A percentile compares a stretch with the other conserved stretches of the same genome.
These are phyloP conservation scores for Lachancea meyersii DNA, from an alignment of 805 yeast genomes.

Conservation along the genomic window DNA sequence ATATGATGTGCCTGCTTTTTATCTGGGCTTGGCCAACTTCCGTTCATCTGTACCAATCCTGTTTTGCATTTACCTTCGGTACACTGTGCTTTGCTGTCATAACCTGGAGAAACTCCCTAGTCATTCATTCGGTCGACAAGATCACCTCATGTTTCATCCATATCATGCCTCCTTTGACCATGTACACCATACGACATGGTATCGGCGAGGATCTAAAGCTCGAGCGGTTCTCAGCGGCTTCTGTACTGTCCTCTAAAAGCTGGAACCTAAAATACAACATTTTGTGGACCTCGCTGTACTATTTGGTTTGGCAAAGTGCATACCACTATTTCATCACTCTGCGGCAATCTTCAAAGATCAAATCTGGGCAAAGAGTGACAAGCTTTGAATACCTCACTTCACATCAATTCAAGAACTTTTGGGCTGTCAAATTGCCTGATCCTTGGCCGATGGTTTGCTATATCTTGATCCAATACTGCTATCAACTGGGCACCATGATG, in stretches of 20 bases:
- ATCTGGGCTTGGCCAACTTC: slow-evolving; percentile 83
- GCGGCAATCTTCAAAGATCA: slow-evolving; percentile 68
- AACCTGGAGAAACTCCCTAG: slow-evolving; percentile 92
- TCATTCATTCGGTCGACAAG: slow-evolving; percentile 85
- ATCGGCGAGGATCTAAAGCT: slow-evolving; percentile 46
- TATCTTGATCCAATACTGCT: slow-evolving; percentile 77
- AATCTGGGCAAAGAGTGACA: slow-evolving; percentile 71
- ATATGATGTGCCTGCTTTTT: slow-evolving; percentile 57
- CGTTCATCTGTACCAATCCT: slow-evolving; percentile 64
- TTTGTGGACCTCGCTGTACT: slow-evolving; percentile 71
- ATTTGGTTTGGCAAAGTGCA: slow-evolving; percentile 81
- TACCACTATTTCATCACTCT: slow-evolving; percentile 92
- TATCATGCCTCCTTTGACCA: slow-evolving; percentile 79
- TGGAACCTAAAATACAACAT: slow-evolving; percentile 59
- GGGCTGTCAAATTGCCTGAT: slow-evolving; percentile 85
- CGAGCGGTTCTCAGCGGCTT: slow-evolving; percentile 74
- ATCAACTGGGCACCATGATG: slow-evolving; percentile 81
- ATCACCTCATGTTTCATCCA: slow-evolving; percentile 89
- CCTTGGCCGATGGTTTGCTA: slow-evolving; percentile 84
- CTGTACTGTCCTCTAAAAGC: slow-evolving; percentile 41
- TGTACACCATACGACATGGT: slow-evolving; percentile 82
- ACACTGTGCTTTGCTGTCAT: slow-evolving; percentile 89
- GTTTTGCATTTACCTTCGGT: slow-evolving; percentile 83
- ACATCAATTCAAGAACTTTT: slow-evolving; percentile 57
- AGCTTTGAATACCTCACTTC: slow-evolving; percentile 78